Percentiles rank a stretch among this genome's conserved stretches.
Conservation (phyloP, 352 stramenopile species). For the Pythium vanterpoolii region DNA sequence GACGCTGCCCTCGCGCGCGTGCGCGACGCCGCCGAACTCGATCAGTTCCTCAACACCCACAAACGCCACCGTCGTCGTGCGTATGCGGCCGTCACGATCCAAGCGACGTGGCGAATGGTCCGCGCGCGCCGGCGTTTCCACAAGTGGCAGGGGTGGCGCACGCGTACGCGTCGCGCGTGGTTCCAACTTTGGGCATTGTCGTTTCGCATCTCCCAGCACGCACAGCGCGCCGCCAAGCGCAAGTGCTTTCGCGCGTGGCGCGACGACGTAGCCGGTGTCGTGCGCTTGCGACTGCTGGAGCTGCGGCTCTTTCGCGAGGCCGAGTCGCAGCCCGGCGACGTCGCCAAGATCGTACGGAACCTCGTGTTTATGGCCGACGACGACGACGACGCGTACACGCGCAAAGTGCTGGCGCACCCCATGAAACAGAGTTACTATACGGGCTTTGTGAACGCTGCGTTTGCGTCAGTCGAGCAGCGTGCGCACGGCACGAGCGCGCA, state of each 20-base stretch:
- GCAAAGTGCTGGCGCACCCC: slow-evolving; percentile 23
- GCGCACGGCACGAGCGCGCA: slow-evolving; percentile 23
- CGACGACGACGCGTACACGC: slow-evolving; percentile 33
- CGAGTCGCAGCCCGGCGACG: slow-evolving; percentile 34
- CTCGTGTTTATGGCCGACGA: slow-evolving; percentile 63
- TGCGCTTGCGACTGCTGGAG: slow-evolving; percentile 55
- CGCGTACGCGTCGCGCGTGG: slow-evolving; percentile 24
- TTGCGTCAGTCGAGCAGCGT: slow-evolving; percentile 37
- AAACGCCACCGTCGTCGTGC: slow-evolving; percentile 28
- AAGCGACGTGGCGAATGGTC: slow-evolving; percentile 60
- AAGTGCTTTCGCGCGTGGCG: slow-evolving; percentile 47
- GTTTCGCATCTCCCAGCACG: slow-evolving; percentile 33
- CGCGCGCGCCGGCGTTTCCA: slow-evolving; percentile 33
- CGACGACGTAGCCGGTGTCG: slow-evolving; percentile 36
- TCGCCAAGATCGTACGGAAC: slow-evolving; percentile 65
- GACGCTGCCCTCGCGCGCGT: slow-evolving; percentile 14
- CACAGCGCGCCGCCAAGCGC: slow-evolving; percentile 29
- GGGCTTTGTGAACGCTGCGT: slow-evolving; percentile 56
- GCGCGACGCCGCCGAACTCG: slow-evolving; percentile 20
- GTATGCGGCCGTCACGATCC: slow-evolving; percentile 34
- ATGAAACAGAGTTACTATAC: slow-evolving; percentile 24
- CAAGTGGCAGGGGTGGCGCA: slow-evolving; percentile 40
- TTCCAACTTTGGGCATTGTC: slow-evolving; percentile 54
- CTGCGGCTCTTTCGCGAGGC: slow-evolving; percentile 55
- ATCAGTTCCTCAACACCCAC: slow-evolving; percentile 29